Base-by-base conservation (phyloP, 2,329 filamentous ascomycete species). In the Lachnellula willkommii region DNA sequence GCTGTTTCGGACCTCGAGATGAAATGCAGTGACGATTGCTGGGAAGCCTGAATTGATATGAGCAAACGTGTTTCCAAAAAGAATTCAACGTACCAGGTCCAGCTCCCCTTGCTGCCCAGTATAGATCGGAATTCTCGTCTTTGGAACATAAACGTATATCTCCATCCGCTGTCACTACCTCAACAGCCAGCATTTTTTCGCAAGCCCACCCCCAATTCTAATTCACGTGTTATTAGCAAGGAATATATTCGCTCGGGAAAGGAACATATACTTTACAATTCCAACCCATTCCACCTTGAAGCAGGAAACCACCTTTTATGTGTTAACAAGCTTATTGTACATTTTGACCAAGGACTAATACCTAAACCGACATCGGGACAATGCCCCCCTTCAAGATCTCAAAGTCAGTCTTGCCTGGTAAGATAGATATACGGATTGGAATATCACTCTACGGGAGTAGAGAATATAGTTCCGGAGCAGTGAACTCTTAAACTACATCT, bases 271-370 rank as follows among this genome's bases (percentile, higher is more conserved):
- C 76, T 65, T 74, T 76, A 60, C 76, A 80, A 61, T 80, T 81
- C 79, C 79, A 83, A 0, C 79, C 79, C 77, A 82, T 81, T 1
- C 79, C 79, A 0, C 79, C 80, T 60, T 81, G 79, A 14, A 83
- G 65, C 22, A 82, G 63, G 58, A 81, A 82, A 0, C 79, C 79
- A 0, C 79, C 79, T 40, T n/a, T 7, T n/a, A 9, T 40, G 3
- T 40, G 37, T 40, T 17, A 40, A 40, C 8, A 17, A 20, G 20
- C 20, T 20, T 20, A 20, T 20, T 20, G 20, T 20, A 20, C 20
- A 20, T 20, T 20, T 20, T 20, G 1, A 20, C 17, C 3, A 40
- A 9, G n/a, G 5, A n/a, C 15, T n/a, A 17, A 40, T 40, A 40
- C 37, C 37, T n/a, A 82, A 61, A 8, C 77, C 79, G 17, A 82